Evolutionary conservation across 139 green algal species (phyloP).

Genomic region (Dunaliella sp.): DNA sequence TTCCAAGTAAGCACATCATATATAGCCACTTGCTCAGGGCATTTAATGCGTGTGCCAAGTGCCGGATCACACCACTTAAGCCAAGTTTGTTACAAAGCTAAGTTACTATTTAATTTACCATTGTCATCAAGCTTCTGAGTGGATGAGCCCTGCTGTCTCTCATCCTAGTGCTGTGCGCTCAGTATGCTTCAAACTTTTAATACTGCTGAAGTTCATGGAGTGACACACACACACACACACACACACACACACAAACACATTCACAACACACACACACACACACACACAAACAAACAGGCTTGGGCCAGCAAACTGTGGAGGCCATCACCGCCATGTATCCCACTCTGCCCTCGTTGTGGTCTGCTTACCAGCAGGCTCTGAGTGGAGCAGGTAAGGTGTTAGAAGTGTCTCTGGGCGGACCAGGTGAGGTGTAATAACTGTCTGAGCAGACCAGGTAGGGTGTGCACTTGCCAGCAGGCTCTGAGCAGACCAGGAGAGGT

Average conservation of each 20-base stretch:
- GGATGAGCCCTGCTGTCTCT: neutral
- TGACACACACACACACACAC: neutral
- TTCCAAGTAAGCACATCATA: neutral
- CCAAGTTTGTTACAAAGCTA: neutral
- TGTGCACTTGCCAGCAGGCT: no score
- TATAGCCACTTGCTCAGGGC: no score
- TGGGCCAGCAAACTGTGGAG: neutral
- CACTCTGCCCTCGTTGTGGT: neutral
- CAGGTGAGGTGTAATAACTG: no score
- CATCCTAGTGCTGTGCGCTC: no score
- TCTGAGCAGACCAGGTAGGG: no score
- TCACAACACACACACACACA: neutral
- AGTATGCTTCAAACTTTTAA: no score
- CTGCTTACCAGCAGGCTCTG: neutral
- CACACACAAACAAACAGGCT: neutral
- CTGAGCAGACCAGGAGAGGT: no score
- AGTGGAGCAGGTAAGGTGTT: neutral
- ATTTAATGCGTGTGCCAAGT: no score
- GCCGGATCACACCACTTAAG: no score
- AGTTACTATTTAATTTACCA: neutral
- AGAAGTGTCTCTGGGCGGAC: neutral
- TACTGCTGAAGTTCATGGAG: neutral
- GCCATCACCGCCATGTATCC: neutral
- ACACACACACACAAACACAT: neutral
- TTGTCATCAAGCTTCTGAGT: neutral